Percentiles rank a stretch among this genome's conserved stretches.
Evolutionary conservation across 371 early-diverging fungal genomes (phyloP).

Genomic region (Mucor velutinosus): DNA sequence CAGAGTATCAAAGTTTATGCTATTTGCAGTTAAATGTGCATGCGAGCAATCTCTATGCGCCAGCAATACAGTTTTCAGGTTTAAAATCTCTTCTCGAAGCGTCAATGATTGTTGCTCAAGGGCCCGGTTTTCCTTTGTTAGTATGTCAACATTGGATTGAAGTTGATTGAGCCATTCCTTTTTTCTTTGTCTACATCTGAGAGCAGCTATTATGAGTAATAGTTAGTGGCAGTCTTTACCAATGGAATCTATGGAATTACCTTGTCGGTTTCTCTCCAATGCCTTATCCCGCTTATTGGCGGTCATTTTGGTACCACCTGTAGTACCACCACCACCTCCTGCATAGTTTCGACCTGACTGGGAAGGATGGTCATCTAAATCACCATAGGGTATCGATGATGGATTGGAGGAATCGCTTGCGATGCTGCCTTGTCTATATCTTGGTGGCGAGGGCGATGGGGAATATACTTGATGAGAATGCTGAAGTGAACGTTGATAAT

Average conservation of each 20-base stretch:
- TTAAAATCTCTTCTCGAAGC: constrained; percentile 72
- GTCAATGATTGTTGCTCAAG: constrained; percentile 65
- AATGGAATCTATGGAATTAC: not conserved
- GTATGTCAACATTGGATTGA: constrained; percentile 72
- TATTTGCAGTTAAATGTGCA: constrained; percentile 4
- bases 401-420: constrained; percentile 2
- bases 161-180: constrained; percentile 80
- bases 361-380: not conserved
- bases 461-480: not conserved
- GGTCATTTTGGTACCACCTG: not conserved
- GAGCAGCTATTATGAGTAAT: constrained; percentile 67
- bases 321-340: not conserved
- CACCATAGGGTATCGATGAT: not conserved
- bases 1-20: constrained; percentile 5
- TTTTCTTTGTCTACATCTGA: constrained; percentile 88
- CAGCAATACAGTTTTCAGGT: constrained; percentile 60
- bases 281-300: constrained; percentile 8
- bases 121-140: constrained; percentile 70
- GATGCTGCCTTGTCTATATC: constrained; percentile 3
- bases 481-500: not conserved
- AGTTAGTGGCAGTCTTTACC: constrained; percentile 52
- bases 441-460: not conserved
- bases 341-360: not conserved
- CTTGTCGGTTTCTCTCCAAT: constrained; percentile 75
- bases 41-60: constrained; percentile 61